Percentiles rank a stretch among this genome's conserved stretches.
These are phyloP conservation scores for Simmondsia chinensis DNA, from an alignment of 148 eudicot species.

Conservation along the genomic window DNA sequence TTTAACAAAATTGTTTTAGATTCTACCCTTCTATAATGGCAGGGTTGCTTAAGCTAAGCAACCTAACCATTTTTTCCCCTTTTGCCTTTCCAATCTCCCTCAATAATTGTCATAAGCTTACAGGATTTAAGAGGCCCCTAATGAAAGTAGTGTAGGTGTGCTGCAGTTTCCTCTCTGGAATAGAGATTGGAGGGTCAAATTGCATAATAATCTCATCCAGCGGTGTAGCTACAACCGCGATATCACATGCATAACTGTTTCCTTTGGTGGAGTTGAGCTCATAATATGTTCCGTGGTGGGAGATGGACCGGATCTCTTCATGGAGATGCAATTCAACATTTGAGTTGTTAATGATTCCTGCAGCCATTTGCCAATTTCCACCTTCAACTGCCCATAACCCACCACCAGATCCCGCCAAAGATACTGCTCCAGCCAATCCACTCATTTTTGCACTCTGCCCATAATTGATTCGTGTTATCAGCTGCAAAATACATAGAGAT, in stretches of 20 bases:
- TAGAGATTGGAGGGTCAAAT: slow-evolving; percentile 47
- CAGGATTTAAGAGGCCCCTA: slow-evolving; percentile 82
- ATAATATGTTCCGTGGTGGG: slow-evolving; percentile 51
- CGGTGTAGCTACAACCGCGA: slow-evolving; percentile 77
- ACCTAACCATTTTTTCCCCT: no score
- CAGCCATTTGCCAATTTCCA: slow-evolving; percentile 91
- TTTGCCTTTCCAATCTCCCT: no score
- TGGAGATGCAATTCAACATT: slow-evolving; percentile 58
- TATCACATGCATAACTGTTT: slow-evolving; percentile 62
- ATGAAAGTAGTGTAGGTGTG: slow-evolving; percentile 86
- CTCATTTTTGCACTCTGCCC: slow-evolving; percentile 89
- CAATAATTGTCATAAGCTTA: slow-evolving; percentile 28
- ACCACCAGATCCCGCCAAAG: slow-evolving; percentile 86
- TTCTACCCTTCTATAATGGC: no score
- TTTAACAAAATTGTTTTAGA: no score
- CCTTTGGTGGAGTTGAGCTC: slow-evolving; percentile 73
- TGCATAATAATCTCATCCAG: slow-evolving; percentile 64
- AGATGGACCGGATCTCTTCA: slow-evolving; percentile 70
- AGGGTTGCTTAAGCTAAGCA: no score
- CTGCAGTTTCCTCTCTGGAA: slow-evolving; percentile 77
- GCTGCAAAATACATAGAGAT: slow-evolving; percentile 42
- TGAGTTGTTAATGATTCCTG: slow-evolving; percentile 63
- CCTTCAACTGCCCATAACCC: slow-evolving; percentile 85
- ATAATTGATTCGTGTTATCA: slow-evolving; percentile 83
- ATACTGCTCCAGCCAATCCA: slow-evolving; percentile 94